Evolutionary conservation across 1,139 yeast species (phyloP).

Genomic region (Candida sanyaensis): DNA sequence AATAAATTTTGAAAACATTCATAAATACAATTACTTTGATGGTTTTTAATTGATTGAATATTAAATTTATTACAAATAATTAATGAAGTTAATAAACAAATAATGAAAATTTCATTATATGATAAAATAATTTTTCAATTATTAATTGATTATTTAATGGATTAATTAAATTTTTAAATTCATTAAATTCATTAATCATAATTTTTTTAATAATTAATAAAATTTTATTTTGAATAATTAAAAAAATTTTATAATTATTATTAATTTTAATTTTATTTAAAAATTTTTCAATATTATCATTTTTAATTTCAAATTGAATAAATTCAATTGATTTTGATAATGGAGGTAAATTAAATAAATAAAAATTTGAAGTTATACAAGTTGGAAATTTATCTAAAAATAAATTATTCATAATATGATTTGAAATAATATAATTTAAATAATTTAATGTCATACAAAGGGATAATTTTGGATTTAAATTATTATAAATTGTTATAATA

Average conservation of each 20-base stretch:
- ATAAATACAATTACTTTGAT: slow-evolving; percentile 3
- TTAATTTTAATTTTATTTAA: slow-evolving; percentile 7
- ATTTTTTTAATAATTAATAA: slow-evolving; percentile 10
- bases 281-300: slow-evolving; percentile 14
- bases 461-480: slow-evolving; percentile 26
- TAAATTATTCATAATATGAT: slow-evolving; percentile 16
- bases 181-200: slow-evolving; percentile 20
- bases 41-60: neutral
- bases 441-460: slow-evolving; percentile 17
- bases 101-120: slow-evolving; percentile 18
- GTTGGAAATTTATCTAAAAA: slow-evolving; percentile 18
- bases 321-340: slow-evolving; percentile 24
- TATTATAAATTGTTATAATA: slow-evolving; percentile 18
- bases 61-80: slow-evolving; percentile 10
- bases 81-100: slow-evolving; percentile 20
- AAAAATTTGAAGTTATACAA: slow-evolving; percentile 16
- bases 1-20: slow-evolving; percentile 8
- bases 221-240: slow-evolving; percentile 8
- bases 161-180: slow-evolving; percentile 15
- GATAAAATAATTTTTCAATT: slow-evolving; percentile 18
- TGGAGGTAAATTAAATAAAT: slow-evolving; percentile 28
- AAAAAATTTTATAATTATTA: slow-evolving; percentile 9
- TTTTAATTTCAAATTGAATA: slow-evolving; percentile 12
- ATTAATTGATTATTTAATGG: slow-evolving; percentile 7
- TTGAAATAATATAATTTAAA: slow-evolving; percentile 22